Evolutionary conservation across 2,329 filamentous ascomycete genomes (phyloP).

Genomic region (Mycogone perniciosa): DNA sequence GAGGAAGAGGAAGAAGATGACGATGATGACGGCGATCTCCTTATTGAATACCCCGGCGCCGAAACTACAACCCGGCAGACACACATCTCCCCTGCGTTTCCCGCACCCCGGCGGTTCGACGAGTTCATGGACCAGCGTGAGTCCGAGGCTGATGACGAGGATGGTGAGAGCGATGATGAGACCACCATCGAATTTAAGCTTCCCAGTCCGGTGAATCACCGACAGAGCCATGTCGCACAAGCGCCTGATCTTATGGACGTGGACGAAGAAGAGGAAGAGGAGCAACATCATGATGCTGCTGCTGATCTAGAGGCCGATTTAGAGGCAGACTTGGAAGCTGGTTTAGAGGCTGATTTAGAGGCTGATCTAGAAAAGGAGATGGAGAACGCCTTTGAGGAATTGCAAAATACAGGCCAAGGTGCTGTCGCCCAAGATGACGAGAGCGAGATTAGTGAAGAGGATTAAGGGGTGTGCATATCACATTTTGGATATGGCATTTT

Average conservation of each 20-base stretch:
- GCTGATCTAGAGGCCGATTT: conserved; percentile 30
- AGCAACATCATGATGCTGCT: conserved; percentile 14
- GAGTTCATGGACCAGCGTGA: conserved; percentile 45
- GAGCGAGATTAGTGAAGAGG: conserved; percentile 62
- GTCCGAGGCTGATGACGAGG: conserved; percentile 40
- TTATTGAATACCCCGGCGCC: conserved; percentile 54
- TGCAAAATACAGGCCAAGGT: conserved; percentile 45
- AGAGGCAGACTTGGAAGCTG: conserved; percentile 22
- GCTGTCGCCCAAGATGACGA: conserved; percentile 47
- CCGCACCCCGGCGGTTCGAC: conserved; percentile 43
- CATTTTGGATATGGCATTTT: neutral
- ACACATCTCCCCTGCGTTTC: conserved; percentile 46
- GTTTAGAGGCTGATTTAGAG: conserved; percentile 26
- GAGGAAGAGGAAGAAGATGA: conserved; percentile 50
- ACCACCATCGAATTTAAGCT: conserved; percentile 46
- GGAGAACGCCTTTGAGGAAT: conserved; percentile 44
- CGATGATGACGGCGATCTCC: conserved; percentile 51
- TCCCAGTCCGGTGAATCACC: conserved; percentile 45
- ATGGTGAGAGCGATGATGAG: conserved; percentile 42
- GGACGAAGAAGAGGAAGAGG: conserved; percentile 22
- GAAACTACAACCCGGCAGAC: conserved; percentile 29
- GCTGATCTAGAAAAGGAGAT: conserved; percentile 45
- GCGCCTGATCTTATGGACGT: conserved; percentile 23
- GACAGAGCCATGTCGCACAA: conserved; percentile 15
- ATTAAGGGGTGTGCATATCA: conserved; percentile 31